A percentile compares a stretch with the other conserved stretches of the same genome.
phyloP scores from a whole-genome alignment of 1,284 basidiomycete species.

The Fomitiporia mediterranea region DNA sequence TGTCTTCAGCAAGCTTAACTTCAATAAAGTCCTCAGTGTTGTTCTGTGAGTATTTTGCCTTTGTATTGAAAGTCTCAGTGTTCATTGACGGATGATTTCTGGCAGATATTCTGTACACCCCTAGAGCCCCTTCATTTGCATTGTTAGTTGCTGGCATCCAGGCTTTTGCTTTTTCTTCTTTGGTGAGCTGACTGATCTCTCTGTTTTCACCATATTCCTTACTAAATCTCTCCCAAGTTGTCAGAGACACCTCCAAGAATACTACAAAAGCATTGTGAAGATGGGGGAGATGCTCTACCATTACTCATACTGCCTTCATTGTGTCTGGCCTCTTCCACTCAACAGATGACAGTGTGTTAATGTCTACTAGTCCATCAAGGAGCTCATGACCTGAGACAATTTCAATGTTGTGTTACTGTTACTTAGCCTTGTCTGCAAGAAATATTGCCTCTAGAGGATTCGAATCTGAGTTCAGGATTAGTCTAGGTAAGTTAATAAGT shows the following conservation, averaged over 20 bases:
- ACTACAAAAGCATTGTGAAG: not conserved
- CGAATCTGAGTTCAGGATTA: conserved; percentile 1
- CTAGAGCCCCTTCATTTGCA: conserved; percentile 11
- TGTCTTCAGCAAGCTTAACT: not conserved
- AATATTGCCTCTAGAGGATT: not conserved
- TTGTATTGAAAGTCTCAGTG: not conserved
- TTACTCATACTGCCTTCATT: not conserved
- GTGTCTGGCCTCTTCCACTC: not conserved
- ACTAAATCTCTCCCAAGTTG: not conserved
- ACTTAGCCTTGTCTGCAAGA: not conserved
- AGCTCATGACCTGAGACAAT: conserved; percentile 3
- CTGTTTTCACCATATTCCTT: not conserved
- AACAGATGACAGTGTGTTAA: not conserved
- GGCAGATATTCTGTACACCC: not conserved
- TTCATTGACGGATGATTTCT: not conserved
- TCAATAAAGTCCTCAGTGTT: not conserved
- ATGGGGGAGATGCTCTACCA: too few species aligned
- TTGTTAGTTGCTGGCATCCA: conserved; percentile 11
- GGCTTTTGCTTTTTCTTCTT: not conserved
- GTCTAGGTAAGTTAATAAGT: conserved; percentile 12
- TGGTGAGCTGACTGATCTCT: not conserved
- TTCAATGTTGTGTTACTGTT: not conserved
- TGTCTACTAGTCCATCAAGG: conserved; percentile 6
- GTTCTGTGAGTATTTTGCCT: not conserved
- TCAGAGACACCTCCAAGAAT: not conserved